Evolutionary conservation across 192 early-diverging fungal genomes (phyloP), one percentile per base, ranked within the genome.

Genomic region (Cladochytrium replicatum): DNA sequence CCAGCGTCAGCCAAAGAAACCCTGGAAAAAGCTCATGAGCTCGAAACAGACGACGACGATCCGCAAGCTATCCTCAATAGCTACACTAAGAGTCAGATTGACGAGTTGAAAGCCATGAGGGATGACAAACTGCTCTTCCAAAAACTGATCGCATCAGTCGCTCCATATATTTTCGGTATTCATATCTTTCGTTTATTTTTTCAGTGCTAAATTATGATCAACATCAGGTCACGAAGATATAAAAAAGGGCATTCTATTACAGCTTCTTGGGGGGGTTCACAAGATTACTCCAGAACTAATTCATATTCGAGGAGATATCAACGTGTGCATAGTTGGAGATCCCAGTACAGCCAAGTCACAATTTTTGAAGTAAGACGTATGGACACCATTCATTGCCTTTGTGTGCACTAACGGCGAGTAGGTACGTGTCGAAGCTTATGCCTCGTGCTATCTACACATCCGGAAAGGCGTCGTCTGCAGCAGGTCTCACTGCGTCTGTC

Each of bases 261-360:
- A 98, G 65, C 60, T 97, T 31, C 69, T 96, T 50, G 93, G 95
- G 32, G 95, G 95, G 41, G 89, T 98, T 13, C 93, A 96, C 69
- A 96, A 98, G 66, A 60, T 63, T 19, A 95, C 91, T 0, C 72
- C 75, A 24, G 93, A 97, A 68, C 89, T 90, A 5, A 95, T 96
- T 61, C 75, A 88, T 60, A 70, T 97, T 13, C 84, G 95, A 65
- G 95, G 95, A 44, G 95, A 98, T 63, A 88, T 98, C 38, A 98
- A 98, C 52, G 91, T 98, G 7, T 95, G 91, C 50, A 75, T 98
- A 47, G 91, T 97, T 22, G 93, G 95, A 25, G 95, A 98, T 57
- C 95, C 94, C 17, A 81, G 80, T 47, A 95, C 91, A 15, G 85
- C 88, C 52, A 98, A 98, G 59, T 87, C 83, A 56, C 95, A 98